phyloP scores from a whole-genome alignment of 768 basidiomycete genomes.

The Mycena sanguinolenta region DNA sequence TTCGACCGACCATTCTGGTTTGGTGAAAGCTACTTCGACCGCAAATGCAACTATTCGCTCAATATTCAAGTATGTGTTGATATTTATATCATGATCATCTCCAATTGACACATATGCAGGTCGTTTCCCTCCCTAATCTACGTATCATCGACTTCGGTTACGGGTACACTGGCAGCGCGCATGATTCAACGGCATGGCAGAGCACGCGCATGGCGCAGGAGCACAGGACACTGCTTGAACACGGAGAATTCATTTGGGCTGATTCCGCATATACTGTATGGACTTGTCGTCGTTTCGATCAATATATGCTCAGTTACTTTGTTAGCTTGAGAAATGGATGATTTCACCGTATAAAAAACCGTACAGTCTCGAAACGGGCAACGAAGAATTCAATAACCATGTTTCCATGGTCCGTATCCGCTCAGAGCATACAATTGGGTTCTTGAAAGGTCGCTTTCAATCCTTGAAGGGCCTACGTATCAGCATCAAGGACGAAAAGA shows the following conservation, averaged over 20 bases:
- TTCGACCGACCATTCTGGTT: too few relatives aligned
- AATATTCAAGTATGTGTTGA: constrained; percentile 24
- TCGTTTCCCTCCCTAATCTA: constrained; percentile 15
- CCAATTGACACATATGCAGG: background rate
- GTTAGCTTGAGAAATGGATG: constrained; percentile 17
- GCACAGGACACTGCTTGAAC: constrained; percentile 24
- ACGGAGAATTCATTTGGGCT: constrained; percentile 44
- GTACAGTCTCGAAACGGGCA: constrained; percentile 31
- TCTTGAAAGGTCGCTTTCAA: constrained; percentile 45
- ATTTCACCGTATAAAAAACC: constrained; percentile 39
- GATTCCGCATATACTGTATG: constrained; percentile 47
- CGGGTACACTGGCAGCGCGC: too few relatives aligned
- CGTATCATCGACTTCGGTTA: too few relatives aligned
- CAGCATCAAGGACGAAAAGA: too few relatives aligned
- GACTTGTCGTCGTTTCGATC: background rate
- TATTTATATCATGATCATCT: background rate
- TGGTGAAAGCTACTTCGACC: too few relatives aligned
- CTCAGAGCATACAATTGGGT: constrained; percentile 49
- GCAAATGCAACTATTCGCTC: constrained; percentile 25
- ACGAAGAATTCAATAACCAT: too few relatives aligned
- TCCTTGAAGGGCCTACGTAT: constrained; percentile 39
- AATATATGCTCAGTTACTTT: background rate
- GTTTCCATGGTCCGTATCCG: too few relatives aligned
- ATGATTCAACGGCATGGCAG: too few relatives aligned
- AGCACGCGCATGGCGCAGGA: too few relatives aligned